Evolutionary conservation across 495 filamentous ascomycete species (phyloP), one percentile per base, ranked within the genome.

Genomic region (Pseudomonodictys pantanalensis): DNA sequence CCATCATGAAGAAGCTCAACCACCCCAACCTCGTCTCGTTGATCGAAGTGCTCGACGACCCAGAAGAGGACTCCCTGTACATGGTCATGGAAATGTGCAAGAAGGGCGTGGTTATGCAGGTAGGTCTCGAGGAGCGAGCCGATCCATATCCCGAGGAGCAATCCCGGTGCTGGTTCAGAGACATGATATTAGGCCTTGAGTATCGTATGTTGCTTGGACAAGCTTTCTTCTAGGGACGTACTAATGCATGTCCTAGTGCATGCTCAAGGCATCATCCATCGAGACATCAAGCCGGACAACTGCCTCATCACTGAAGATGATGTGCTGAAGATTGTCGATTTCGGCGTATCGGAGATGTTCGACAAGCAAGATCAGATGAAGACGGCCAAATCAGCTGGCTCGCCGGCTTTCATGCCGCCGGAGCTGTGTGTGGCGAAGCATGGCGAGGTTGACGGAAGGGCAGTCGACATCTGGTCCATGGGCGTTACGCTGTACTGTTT

Each of bases 41-140:
- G 28, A 87, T 93, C 61, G 93, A 98, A 71, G 93, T 98, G 0
- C 74, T 98, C 29, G 93, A 98, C 70, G 95, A 97, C 66, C 95
- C 93, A 1, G 84, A 89, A 29, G 92, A 97, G 63, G 93, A 98
- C 69, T 95, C 91, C 1, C 74, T 98, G 20, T 98, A 97, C 71
- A 97, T 98, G 89, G 93, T 98, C 3, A 81, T 98, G 69, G 93
- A 98, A 71, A 93, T 95, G 90, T 98, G 93, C 77, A 93, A 96
- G 66, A 97, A 97, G 68, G 93, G 93, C 0, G 92, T 97, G 23
- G 80, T 97, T 33, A 97, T 98, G 93, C 93, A 95, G 58, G 90
- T 98, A 44, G 90, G 89, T 4, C 71, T 97, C n/a, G 86, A 88
- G 60, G 87, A 96, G 66, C 74, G 77, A 52, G 88, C 91, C 22